Base-by-base conservation (phyloP, 495 filamentous ascomycete species). In the Collariella sp. region DNA sequence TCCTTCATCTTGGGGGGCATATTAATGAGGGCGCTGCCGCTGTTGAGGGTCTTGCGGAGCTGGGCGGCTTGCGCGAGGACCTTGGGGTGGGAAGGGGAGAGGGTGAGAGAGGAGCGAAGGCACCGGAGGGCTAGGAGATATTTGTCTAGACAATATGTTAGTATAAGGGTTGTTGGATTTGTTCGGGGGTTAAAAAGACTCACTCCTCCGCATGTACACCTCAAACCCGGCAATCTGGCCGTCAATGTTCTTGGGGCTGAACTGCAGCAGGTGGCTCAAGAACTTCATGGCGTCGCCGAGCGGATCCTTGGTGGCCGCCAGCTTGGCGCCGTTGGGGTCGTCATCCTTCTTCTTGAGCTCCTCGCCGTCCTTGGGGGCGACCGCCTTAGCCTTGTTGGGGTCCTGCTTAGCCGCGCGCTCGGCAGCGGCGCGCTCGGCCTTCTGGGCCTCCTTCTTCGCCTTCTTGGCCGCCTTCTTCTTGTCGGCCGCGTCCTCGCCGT, bases 381-480 rank as follows among this genome's bases (percentile, higher is more conserved):
- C n/a, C n/a, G 26, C 26, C 26, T 31, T 31, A 4, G 26, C 4
- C 62, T 83, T 84, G 59, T 85, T 85, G 11, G 77, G 72, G 66
- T 91, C 83, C 23, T 87, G 84, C 70, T 87, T 91, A 55, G 79
- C 81, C n/a, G 73, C 76, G 26, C 71, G 71, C 57, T 89, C 85
- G 13, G 83, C 83, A 29, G 91, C 91, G 33, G 84, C 83, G 62
- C 87, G 85, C 65, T 95, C 89, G 7, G 79, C 77, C 61, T 86
- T 90, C 61, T 93, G 86, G 11, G 87, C 86, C 60, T 96, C 93
- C 70, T 88, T 91, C 72, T 84, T 91, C 2, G 91, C 91, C 74
- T 97, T 98, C 78, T 96, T 96, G 35, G 87, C 74, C 1, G 89
- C 89, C 75, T 94, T 97, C 79, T 95, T 97, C 50, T 80, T 78